Evolutionary conservation across 768 basidiomycete species (phyloP).

Genomic region (Gloeostereum incarnatum): DNA sequence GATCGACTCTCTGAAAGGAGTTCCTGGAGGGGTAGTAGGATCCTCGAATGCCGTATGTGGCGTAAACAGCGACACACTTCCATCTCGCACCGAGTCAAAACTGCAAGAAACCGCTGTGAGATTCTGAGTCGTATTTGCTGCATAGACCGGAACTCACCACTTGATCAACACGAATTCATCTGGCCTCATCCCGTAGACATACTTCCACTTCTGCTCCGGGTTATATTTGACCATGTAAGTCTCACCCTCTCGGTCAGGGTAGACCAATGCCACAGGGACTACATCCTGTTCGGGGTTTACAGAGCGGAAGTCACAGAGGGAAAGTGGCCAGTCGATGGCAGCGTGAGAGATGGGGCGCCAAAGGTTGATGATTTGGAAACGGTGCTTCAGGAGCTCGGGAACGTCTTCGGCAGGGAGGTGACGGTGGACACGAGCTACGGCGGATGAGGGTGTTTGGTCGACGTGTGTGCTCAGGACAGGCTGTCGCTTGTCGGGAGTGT

Average conservation of each 20-base stretch:
- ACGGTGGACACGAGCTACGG: constrained; percentile 35
- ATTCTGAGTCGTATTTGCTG: constrained; percentile 7
- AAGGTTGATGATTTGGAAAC: constrained; percentile 53
- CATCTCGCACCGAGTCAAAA: constrained; percentile 24
- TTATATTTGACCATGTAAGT: constrained; percentile 20
- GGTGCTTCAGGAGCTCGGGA: constrained; percentile 29
- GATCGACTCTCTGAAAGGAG: constrained; percentile 46
- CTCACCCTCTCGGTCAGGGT: constrained; percentile 21
- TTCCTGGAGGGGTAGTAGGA: constrained; percentile 37
- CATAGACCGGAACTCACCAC: constrained; percentile 16
- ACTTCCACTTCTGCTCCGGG: constrained; percentile 20
- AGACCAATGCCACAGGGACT: constrained; percentile 15
- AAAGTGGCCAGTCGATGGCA: constrained; percentile 19
- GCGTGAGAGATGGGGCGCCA: constrained; percentile 37
- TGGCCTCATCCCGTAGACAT: constrained; percentile 11
- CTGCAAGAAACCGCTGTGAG: constrained; percentile 8
- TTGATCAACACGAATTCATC: constrained; percentile 22
- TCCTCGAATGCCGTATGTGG: constrained; percentile 60
- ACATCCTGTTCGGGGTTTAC: constrained; percentile 16
- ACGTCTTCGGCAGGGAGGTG: constrained; percentile 40
- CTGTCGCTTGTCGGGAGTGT: constrained; percentile 21
- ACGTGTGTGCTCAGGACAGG: constrained; percentile 29
- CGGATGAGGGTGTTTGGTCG: constrained; percentile 39
- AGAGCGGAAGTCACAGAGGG: constrained; percentile 19
- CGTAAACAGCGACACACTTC: constrained; percentile 42